These are phyloP conservation scores for Heteromeles arbutifolia DNA, from an alignment of 306 rosid genomes.

Conservation along the genomic window DNA sequence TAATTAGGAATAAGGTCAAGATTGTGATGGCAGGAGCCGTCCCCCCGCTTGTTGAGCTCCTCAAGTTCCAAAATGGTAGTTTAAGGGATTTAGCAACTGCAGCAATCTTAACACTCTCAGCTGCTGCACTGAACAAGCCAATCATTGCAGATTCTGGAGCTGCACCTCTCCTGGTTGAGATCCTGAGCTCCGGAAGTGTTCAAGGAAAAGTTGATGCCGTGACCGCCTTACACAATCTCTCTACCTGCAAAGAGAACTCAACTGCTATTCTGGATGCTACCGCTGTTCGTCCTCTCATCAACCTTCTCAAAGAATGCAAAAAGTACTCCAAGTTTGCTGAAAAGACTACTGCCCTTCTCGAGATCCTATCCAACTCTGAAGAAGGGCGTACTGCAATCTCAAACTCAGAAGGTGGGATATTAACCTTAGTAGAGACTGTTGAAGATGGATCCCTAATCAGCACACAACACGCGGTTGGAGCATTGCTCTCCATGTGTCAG, in stretches of 20 bases:
- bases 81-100: constrained; percentile 79
- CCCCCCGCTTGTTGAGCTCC: constrained; percentile 76
- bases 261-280: constrained; percentile 53
- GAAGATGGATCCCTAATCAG: constrained; percentile 84
- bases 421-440: constrained; percentile 72
- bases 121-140: constrained; percentile 70
- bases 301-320: constrained; percentile 84
- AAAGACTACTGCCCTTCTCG: constrained; percentile 68
- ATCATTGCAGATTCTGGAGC: constrained; percentile 73
- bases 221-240: constrained; percentile 72
- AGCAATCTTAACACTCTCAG: constrained; percentile 76
- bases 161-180: constrained; percentile 74
- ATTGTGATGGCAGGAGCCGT: constrained; percentile 74
- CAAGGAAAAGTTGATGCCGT: constrained; percentile 89
- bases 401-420: constrained; percentile 56
- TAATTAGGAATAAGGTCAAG: constrained; percentile 72
- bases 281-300: constrained; percentile 71
- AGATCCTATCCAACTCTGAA: constrained; percentile 60
- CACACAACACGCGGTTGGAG: constrained; percentile 79
- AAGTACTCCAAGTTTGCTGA: constrained; percentile 83
- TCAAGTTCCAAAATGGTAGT: constrained; percentile 52
- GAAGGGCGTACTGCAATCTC: constrained; percentile 67
- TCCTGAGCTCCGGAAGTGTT: constrained; percentile 72
- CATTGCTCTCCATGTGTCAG: constrained; percentile 55
- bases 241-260: constrained; percentile 45